Conservation (phyloP, 805 yeast species). For the Lipomyces japonicus region DNA sequence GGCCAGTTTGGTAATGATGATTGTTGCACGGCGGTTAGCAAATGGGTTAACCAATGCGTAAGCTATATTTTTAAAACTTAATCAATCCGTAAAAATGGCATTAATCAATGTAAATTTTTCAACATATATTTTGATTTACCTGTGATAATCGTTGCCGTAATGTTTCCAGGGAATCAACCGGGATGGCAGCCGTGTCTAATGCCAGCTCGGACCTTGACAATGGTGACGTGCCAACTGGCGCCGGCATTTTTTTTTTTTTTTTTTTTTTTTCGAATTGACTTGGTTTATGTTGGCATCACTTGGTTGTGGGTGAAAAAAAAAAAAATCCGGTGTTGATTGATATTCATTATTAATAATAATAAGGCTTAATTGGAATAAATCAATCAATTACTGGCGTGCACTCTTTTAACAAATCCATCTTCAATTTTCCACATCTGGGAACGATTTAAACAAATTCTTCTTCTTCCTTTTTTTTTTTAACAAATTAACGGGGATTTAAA, state of each 20-base stretch:
- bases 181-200: constrained; percentile 44
- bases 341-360: no score
- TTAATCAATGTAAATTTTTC: constrained; percentile 4
- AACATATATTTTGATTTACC: constrained; percentile 33
- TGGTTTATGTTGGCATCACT: no score
- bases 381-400: no score
- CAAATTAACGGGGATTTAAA: background rate
- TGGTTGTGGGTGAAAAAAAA: no score
- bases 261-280: no score
- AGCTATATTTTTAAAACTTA: constrained; percentile 3
- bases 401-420: no score
- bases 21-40: constrained; percentile 23
- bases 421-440: no score
- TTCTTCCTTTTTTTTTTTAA: background rate
- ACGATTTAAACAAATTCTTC: background rate
- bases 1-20: constrained; percentile 51
- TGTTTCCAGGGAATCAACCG: constrained; percentile 60
- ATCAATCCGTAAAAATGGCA: background rate
- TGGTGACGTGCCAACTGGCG: no score
- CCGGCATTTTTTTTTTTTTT: background rate
- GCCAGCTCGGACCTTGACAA: constrained; percentile 14
- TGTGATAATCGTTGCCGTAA: constrained; percentile 60
- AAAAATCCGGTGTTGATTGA: background rate
- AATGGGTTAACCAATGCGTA: constrained; percentile 21
- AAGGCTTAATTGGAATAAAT: no score